Evolutionary conservation across 1,139 yeast species (phyloP), one percentile per base, ranked within the genome.

Genomic region (Starmera stellimalicola): DNA sequence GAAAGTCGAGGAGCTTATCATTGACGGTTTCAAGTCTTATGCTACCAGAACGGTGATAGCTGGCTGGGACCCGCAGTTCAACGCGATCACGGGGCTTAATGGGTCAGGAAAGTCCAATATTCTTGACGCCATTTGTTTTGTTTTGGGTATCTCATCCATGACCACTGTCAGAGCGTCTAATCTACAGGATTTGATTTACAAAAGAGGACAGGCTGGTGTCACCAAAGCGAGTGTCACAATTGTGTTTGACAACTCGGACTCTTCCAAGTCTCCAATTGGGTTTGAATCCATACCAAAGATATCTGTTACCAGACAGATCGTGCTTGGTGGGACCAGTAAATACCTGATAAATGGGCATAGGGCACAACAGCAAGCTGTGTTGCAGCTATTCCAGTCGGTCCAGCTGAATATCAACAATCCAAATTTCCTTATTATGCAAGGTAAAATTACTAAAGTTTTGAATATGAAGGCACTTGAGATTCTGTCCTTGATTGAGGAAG

Each of bases 71-170:
- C 72, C 85, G 2, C 94, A 82, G 57, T 93, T 93, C 60, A 93
- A 93, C 60, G 95, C 98, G 48, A 91, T 93, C 53, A 93, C 99
- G 0, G 98, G 99, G 9, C 68, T 91, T 37, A 93, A 93, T 55
- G 99, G 99, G 10, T 85, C 96, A 1, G 99, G 98, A 9, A 93
- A 91, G 53, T 87, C 95, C 16, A 91, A 91, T 56, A 87, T 91
- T 38, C 64, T 91, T 32, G 98, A 93, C 58, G 95, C 98, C 37
- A 91, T 91, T 36, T 93, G 98, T 60, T 93, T 93, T 58, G 99
- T 93, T n/a, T 68, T 93, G 25, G 99, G 99, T 36, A 88, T 93
- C 41, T 81, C 96, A 1, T 77, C 94, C 7, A 87, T 91, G 94
- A 58, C 85, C 16, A 84, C 95, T 0, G 95, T 93, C 19, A 69